Conservation (phyloP, 2,329 filamentous ascomycete species). For the Pyricularia pennisetigena region DNA sequence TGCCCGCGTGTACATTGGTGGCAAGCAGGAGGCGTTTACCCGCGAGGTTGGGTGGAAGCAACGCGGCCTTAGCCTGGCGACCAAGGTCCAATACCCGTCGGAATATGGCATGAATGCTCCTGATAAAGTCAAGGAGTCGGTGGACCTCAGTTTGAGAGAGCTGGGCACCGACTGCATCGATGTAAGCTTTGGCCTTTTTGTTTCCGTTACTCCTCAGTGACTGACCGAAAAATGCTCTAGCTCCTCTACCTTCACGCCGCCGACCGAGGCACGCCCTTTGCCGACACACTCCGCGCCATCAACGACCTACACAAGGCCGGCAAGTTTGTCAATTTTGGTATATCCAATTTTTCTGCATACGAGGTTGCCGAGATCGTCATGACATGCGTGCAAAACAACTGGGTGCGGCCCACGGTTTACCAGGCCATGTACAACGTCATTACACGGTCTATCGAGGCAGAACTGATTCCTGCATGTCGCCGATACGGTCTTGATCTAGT, state of each 20-base stretch:
- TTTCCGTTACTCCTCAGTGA: not conserved
- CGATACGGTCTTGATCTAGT: conserved; percentile 73
- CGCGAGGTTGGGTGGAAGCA: conserved; percentile 57
- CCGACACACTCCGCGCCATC: conserved; percentile 67
- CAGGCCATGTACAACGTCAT: conserved; percentile 85
- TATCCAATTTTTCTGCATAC: conserved; percentile 79
- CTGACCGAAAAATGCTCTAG: not conserved
- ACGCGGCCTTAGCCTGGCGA: conserved; percentile 57
- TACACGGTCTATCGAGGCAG: conserved; percentile 63
- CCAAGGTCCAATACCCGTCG: conserved; percentile 54
- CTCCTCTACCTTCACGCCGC: conserved; percentile 4
- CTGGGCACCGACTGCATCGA: conserved; percentile 66
- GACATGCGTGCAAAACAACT: conserved; percentile 67
- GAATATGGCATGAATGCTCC: conserved; percentile 50
- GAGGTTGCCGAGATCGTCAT: conserved; percentile 81
- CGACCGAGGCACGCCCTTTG: conserved; percentile 30
- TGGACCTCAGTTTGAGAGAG: conserved; percentile 61
- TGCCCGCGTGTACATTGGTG: conserved; percentile 55
- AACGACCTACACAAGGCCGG: conserved; percentile 78
- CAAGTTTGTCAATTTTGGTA: conserved; percentile 71
- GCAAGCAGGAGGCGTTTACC: conserved; percentile 61
- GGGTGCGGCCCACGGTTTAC: conserved; percentile 77
- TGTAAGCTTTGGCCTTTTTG: conserved; percentile 5
- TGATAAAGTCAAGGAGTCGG: conserved; percentile 51
- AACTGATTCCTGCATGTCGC: conserved; percentile 63